A percentile compares a stretch with the other conserved stretches of the same genome.
Conservation (phyloP, 768 basidiomycete genomes). For the Auricularia cornea region DNA sequence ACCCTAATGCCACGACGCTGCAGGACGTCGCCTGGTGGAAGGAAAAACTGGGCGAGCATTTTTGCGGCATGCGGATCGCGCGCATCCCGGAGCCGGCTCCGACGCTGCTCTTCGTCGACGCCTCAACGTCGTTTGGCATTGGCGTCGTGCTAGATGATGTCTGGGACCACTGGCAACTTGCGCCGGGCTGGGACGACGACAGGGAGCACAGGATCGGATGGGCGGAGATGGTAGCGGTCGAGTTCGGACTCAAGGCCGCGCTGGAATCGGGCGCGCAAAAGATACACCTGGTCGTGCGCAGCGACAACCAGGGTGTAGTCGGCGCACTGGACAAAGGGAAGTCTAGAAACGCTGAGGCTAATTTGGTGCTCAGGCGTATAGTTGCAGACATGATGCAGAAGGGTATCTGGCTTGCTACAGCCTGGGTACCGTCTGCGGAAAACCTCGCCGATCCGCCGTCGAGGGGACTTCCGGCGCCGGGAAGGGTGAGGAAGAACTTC, state of each 20-base stretch:
- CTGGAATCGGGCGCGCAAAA: background rate
- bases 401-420: background rate
- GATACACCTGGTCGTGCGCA: background rate
- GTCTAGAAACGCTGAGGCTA: background rate
- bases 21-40: background rate
- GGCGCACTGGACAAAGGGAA: background rate
- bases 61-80: background rate
- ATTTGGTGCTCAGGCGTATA: conserved; percentile 9
- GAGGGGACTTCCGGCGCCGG: conserved; percentile 9
- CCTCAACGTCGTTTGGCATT: background rate
- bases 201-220: background rate
- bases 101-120: background rate
- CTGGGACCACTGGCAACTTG: background rate
- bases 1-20: background rate
- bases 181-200: background rate
- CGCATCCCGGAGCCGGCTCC: background rate
- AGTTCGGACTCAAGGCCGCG: background rate
- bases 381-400: conserved; percentile 1
- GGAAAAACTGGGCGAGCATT: background rate
- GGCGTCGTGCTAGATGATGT: background rate
- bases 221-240: background rate
- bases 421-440: conserved; percentile 14
- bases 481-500: background rate
- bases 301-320: background rate
- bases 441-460: conserved; percentile 29